Evolutionary conservation across 2,329 filamentous ascomycete species (phyloP), one percentile per base, ranked within the genome.

Genomic region (Fusarium domesticum): DNA sequence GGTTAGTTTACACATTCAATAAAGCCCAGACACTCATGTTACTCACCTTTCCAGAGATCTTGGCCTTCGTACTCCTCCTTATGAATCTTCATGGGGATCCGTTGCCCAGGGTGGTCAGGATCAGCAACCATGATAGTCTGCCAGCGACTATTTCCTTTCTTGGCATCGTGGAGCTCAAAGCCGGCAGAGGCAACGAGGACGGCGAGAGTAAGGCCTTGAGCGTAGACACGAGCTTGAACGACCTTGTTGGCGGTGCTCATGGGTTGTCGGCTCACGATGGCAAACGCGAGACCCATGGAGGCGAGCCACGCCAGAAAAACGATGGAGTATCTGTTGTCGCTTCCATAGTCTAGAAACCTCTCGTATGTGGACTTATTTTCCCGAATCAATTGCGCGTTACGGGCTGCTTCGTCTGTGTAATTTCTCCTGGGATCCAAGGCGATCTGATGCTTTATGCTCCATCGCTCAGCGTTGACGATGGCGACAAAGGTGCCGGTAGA

Each of bases 201-300:
- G 51, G 84, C 86, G 35, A 96, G 74, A 6, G 91, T 95, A 57
- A 95, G 73, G 7, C 87, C 89, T 73, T 96, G 90, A 2, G 91
- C 90, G 70, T 96, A 96, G 54, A 96, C 85, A 78, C 90, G 84
- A 16, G 89, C 90, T 76, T 96, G 90, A 14, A 96, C 90, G 18
- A 96, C 72, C 76, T 95, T 95, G 75, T 96, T 90, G 45, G 78
- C 71, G 2, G 81, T 83, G 37, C 77, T 80, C 30, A 95, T 74
- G 53, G 79, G 83, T 66, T 88, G 87, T 52, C 88, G 80, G 61
- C 85, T 81, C 50, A 96, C 89, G 18, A 95, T 65, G 42, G 75
- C 81, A 53, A 92, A 78, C 5, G 87, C 84, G 35, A 84, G 69
- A 45, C 76, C 81, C 82, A 96, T 91, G 59, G 82, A 83, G 30